Evolutionary conservation across 768 basidiomycete genomes (phyloP).

Genomic region (Ramaria sp.): DNA sequence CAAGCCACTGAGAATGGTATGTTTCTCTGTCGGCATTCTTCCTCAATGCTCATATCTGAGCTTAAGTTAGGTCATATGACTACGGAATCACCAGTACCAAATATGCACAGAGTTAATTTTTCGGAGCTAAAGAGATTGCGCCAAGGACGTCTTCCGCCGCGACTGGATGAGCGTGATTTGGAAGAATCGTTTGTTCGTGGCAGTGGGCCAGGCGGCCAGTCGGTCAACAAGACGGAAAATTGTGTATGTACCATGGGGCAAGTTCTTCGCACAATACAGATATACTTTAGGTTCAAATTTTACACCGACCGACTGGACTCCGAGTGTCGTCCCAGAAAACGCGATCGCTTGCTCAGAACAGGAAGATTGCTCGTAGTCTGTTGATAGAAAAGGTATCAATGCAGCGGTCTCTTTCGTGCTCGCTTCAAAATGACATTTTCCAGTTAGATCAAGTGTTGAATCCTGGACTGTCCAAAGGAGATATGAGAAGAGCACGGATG

Average conservation of each 20-base stretch:
- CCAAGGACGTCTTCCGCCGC: slow-evolving; percentile 49
- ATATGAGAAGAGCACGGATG: slow-evolving; percentile 59
- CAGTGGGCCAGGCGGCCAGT: slow-evolving; percentile 92
- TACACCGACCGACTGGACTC: slow-evolving; percentile 82
- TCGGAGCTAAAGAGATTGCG: slow-evolving; percentile 65
- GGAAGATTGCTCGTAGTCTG: slow-evolving; percentile 62
- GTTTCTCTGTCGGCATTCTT: background rate
- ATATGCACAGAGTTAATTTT: slow-evolving; percentile 32
- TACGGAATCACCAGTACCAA: background rate
- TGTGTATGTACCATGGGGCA: slow-evolving; percentile 7
- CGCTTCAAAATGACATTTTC: slow-evolving; percentile 16
- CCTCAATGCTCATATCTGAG: slow-evolving; percentile 5
- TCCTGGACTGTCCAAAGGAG: slow-evolving; percentile 66
- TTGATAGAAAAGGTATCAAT: slow-evolving; percentile 56
- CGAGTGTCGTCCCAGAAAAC: slow-evolving; percentile 85
- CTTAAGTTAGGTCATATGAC: slow-evolving; percentile 8
- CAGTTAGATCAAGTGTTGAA: slow-evolving; percentile 66
- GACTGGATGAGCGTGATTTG: slow-evolving; percentile 69
- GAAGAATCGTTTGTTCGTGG: slow-evolving; percentile 84
- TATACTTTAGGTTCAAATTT: slow-evolving; percentile 54
- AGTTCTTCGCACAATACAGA: background rate
- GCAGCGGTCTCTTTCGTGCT: slow-evolving; percentile 7
- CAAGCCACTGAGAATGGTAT: background rate
- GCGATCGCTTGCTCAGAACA: slow-evolving; percentile 69
- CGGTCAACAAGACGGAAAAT: slow-evolving; percentile 89